Conservation (phyloP, 768 basidiomycete species). For the Podaxis mareebaensis region DNA sequence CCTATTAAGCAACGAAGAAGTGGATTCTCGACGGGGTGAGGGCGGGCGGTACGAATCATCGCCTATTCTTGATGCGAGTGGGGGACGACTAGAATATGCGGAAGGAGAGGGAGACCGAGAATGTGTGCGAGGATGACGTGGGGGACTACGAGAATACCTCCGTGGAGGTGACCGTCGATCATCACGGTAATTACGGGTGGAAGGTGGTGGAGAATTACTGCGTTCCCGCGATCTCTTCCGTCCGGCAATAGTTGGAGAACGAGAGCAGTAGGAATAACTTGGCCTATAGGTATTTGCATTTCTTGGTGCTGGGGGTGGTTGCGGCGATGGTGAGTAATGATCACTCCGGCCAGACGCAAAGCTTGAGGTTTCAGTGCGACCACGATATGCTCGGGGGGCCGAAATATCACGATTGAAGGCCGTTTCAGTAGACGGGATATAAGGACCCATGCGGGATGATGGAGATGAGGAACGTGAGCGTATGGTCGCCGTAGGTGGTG, state of each 20-base stretch:
- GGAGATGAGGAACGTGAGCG: slow-evolving; percentile 1
- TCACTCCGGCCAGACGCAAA: slow-evolving; percentile 5
- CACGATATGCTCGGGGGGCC: neutral
- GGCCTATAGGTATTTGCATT: slow-evolving; percentile 6
- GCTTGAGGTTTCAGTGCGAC: neutral
- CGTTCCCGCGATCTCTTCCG: slow-evolving; percentile 10
- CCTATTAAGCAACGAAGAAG: neutral
- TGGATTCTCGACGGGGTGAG: neutral
- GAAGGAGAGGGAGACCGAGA: slow-evolving; percentile 9
- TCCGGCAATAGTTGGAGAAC: slow-evolving; percentile 5
- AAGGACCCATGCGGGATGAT: slow-evolving; percentile 13
- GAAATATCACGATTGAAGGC: neutral
- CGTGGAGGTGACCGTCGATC: neutral
- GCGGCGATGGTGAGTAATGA: slow-evolving; percentile 6
- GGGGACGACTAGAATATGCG: neutral
- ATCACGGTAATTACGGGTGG: slow-evolving; percentile 9
- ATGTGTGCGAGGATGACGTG: neutral
- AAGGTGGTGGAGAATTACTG: neutral
- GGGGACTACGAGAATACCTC: slow-evolving; percentile 8
- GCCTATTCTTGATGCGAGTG: neutral
- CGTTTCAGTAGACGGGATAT: neutral
- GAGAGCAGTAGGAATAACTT: neutral
- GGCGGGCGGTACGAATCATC: slow-evolving; percentile 3
- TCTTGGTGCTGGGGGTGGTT: neutral
- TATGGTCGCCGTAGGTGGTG: neutral